These are phyloP conservation scores for Fusarium miscanthi DNA, from an alignment of 2,329 filamentous ascomycete genomes.

Conservation along the genomic window DNA sequence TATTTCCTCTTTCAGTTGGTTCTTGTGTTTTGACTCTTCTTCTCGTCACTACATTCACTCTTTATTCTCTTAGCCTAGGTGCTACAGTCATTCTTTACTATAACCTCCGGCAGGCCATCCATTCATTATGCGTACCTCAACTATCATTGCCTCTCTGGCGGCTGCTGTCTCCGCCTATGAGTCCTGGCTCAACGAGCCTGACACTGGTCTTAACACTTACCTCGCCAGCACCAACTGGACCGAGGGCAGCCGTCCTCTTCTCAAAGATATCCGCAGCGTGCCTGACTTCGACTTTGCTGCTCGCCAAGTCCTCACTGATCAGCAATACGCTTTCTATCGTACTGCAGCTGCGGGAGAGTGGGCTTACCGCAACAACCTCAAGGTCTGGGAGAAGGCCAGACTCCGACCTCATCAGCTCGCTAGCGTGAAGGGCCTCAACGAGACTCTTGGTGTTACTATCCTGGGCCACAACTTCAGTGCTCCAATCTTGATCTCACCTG, in stretches of 20 bases:
- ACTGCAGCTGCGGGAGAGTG: conserved; percentile 62
- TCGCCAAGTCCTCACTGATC: conserved; percentile 54
- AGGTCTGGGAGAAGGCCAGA: conserved; percentile 59
- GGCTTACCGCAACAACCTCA: conserved; percentile 63
- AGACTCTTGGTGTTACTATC: conserved; percentile 54
- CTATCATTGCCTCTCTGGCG: conserved; percentile 34
- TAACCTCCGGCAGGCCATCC: conserved; percentile 25
- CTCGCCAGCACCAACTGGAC: conserved; percentile 47
- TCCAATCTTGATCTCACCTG: conserved; percentile 62
- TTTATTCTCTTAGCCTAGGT: neutral
- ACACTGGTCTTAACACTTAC: conserved; percentile 49
- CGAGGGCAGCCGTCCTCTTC: conserved; percentile 50
- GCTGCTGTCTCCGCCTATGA: conserved; percentile 46
- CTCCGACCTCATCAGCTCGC: conserved; percentile 53
- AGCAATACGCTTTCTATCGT: conserved; percentile 61
- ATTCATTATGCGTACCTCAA: conserved; percentile 29
- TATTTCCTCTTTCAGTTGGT: neutral
- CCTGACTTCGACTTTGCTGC: conserved; percentile 64
- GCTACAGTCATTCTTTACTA: conserved; percentile 19
- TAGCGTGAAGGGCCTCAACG: conserved; percentile 50
- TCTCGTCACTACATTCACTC: neutral
- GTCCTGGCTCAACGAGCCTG: conserved; percentile 51
- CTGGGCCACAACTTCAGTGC: conserved; percentile 60
- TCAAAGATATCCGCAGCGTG: conserved; percentile 56
- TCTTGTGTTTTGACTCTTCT: neutral